These are phyloP conservation scores for Immersiella caudata DNA, from an alignment of 495 filamentous ascomycete genomes.

Conservation along the genomic window DNA sequence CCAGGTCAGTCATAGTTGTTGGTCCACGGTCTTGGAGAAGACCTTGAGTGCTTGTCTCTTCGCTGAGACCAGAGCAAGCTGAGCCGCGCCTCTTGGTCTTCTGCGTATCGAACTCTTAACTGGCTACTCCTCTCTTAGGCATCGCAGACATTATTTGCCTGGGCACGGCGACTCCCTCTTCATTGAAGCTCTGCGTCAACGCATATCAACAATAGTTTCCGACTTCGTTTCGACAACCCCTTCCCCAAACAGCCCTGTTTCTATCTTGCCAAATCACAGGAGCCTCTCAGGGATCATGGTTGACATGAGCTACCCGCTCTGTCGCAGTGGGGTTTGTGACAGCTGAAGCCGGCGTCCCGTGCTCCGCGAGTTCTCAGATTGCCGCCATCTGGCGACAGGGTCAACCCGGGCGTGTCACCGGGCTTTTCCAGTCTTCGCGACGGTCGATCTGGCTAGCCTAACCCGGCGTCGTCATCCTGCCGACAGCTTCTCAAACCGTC, in stretches of 20 bases:
- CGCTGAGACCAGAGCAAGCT: background rate
- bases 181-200: too few relatives aligned
- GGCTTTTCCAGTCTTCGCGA: background rate
- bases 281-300: slow-evolving; percentile 8
- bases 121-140: too few relatives aligned
- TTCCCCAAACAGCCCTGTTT: background rate
- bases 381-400: background rate
- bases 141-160: background rate
- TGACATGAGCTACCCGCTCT: background rate
- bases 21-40: background rate
- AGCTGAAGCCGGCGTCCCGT: background rate
- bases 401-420: background rate
- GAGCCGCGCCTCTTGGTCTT: background rate
- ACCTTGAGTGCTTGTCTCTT: background rate
- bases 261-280: background rate
- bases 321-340: background rate
- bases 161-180: too few relatives aligned
- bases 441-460: background rate
- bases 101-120: too few relatives aligned
- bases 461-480: background rate
- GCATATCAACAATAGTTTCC: background rate
- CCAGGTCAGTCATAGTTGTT: background rate
- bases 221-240: background rate
- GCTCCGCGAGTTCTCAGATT: background rate
- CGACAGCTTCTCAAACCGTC: too few relatives aligned